Evolutionary conservation across 352 stramenopile species (phyloP), one percentile per base, ranked within the genome.

Genomic region (Pythium dissotocum): DNA sequence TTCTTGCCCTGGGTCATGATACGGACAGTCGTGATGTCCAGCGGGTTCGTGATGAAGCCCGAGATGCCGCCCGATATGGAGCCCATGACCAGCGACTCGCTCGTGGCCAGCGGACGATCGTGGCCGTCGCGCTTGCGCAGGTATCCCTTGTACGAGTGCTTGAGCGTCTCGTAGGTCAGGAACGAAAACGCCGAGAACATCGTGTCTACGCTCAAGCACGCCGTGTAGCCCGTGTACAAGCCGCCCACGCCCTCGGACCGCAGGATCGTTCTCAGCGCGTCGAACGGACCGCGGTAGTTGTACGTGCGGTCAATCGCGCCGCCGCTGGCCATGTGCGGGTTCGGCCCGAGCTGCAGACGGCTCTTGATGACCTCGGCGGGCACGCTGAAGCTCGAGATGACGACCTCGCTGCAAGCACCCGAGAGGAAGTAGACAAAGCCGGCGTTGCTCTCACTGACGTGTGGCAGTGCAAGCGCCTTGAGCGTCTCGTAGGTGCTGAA

Each of bases 341-440:
- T 95, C 52, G 75, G 76, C 7, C 87, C 85, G 3, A 95, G 77
- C 44, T 94, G 85, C 61, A 95, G 65, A 1, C 82, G 75, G 28
- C 78, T 86, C 72, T 95, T 95, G 66, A 95, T 89, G 49, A 95
- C 83, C 63, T 95, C 87, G 6, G 76, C 79, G n/a, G 85, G 85
- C 32, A 94, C 83, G 44, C 80, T 90, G 51, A 93, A 72, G 7
- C 77, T 67, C 54, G 83, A 93, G 65, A 91, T 92, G 24, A 91
- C 53, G 12, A 77, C 69, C 61, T 95, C 83, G 51, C 85, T 93
- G 36, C 63, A 67, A 8, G 85, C 85, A 36, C 87, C 85, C 4
- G 85, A 78, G 24, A 82, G n/a, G 38, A 95, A 92, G 65, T 88
- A 91, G 21, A 91, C 83, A 13, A 88, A 12, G 13, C 82, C 76